Evolutionary conservation across 768 basidiomycete species (phyloP).

Genomic region (Mycena belliarum): DNA sequence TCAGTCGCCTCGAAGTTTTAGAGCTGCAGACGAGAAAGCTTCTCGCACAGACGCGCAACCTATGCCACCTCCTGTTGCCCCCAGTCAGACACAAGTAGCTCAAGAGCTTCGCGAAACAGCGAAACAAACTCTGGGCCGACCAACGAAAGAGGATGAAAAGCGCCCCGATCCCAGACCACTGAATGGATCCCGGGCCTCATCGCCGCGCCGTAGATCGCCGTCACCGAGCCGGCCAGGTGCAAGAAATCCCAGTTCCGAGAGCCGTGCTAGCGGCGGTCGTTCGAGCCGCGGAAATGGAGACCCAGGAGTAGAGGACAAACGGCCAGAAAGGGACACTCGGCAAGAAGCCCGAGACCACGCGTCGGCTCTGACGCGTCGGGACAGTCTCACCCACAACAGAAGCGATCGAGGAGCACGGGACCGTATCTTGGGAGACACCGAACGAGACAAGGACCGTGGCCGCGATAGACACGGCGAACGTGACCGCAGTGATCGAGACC

Average conservation of each 20-base stretch:
- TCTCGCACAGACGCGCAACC: slow-evolving; percentile 40
- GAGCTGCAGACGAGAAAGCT: slow-evolving; percentile 41
- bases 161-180: slow-evolving; percentile 44
- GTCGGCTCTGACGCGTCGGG: slow-evolving; percentile 42
- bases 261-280: slow-evolving; percentile 69
- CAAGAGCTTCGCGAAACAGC: slow-evolving; percentile 82
- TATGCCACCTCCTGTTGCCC: slow-evolving; percentile 79
- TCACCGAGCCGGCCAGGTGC: slow-evolving; percentile 68
- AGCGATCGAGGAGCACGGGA: slow-evolving; percentile 50
- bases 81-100: slow-evolving; percentile 77
- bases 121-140: slow-evolving; percentile 59
- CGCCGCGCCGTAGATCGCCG: slow-evolving; percentile 63
- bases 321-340: slow-evolving; percentile 51
- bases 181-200: slow-evolving; percentile 53
- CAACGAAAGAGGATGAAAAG: slow-evolving; percentile 46
- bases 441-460: slow-evolving; percentile 36
- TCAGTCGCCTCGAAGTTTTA: slow-evolving; percentile 40
- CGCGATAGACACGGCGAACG: slow-evolving; percentile 26
- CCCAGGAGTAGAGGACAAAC: slow-evolving; percentile 54
- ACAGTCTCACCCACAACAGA: slow-evolving; percentile 54
- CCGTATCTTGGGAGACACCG: slow-evolving; percentile 34
- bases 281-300: slow-evolving; percentile 49
- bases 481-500: slow-evolving; percentile 41
- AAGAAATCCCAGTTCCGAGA: slow-evolving; percentile 69
- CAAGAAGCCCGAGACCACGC: slow-evolving; percentile 47